Evolutionary conservation across 345 rosid species (phyloP).

Genomic region (Euphorbia tirucalli): DNA sequence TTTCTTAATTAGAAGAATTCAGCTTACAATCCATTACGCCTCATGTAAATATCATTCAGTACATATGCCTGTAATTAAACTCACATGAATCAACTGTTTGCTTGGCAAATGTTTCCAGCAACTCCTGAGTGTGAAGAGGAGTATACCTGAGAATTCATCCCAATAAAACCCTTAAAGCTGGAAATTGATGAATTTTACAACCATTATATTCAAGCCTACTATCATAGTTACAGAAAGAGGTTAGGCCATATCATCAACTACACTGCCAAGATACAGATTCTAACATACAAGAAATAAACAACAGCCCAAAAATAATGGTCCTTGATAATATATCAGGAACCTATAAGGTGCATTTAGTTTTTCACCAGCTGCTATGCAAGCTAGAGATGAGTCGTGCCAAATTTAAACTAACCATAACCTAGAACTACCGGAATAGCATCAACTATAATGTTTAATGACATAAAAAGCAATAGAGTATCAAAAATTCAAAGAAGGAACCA

Average conservation of each 20-base stretch:
- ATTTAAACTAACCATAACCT: background rate
- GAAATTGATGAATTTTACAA: background rate
- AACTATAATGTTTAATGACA: background rate
- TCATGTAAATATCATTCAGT: no score
- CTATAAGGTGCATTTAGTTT: background rate
- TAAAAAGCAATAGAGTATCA: background rate
- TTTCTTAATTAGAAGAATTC: background rate
- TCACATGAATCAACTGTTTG: conserved; percentile 80
- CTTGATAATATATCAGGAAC: background rate
- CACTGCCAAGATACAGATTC: background rate
- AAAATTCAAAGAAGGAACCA: background rate
- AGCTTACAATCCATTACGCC: background rate
- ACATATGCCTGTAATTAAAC: conserved; percentile 23
- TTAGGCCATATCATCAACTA: background rate
- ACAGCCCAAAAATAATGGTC: background rate
- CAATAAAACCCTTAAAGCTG: conserved; percentile 6
- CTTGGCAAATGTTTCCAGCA: conserved; percentile 70
- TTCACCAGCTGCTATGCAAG: no score
- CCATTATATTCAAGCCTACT: background rate
- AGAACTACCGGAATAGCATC: background rate
- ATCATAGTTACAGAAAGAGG: background rate
- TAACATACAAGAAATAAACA: background rate
- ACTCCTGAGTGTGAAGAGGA: conserved; percentile 70
- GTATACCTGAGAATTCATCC: conserved; percentile 55
- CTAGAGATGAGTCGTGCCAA: background rate